phyloP scores from a whole-genome alignment of 371 early-diverging fungal species.

The Cokeromyces recurvatus region DNA sequence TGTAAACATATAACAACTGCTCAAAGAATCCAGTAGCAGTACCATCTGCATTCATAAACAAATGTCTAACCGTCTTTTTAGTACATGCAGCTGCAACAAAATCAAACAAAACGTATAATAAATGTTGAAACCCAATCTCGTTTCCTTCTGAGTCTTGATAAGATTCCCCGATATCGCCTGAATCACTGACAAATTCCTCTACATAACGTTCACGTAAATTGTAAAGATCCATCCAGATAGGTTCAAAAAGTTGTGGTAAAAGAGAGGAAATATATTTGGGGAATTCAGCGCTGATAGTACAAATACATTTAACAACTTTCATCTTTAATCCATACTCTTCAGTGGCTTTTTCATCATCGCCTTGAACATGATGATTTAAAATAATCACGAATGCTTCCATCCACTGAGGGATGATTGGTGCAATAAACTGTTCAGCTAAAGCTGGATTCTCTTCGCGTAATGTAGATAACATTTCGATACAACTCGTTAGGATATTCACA shows the following conservation, averaged over 20 bases:
- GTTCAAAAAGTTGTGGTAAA: conserved; percentile 50
- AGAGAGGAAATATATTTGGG: conserved; percentile 52
- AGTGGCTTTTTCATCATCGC: conserved; percentile 38
- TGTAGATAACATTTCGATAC: conserved; percentile 75
- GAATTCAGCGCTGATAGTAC: conserved; percentile 55
- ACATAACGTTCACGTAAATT: conserved; percentile 54
- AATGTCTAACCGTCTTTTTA: conserved; percentile 44
- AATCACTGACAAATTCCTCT: conserved; percentile 53
- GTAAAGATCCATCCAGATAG: conserved; percentile 64
- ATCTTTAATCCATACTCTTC: conserved; percentile 68
- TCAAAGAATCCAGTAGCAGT: conserved; percentile 49
- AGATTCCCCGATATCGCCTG: conserved; percentile 44
- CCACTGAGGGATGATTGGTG: conserved; percentile 79
- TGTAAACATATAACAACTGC: conserved; percentile 55
- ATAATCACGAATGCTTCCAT: conserved; percentile 62
- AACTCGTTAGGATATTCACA: conserved; percentile 76
- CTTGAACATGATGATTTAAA: conserved; percentile 53
- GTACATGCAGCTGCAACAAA: conserved; percentile 57
- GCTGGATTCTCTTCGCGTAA: conserved; percentile 73
- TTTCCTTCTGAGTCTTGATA: conserved; percentile 79
- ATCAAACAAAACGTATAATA: conserved; percentile 70
- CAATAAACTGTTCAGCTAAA: conserved; percentile 63
- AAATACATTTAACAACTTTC: conserved; percentile 68
- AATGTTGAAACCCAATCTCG: conserved; percentile 63
- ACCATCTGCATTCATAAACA: conserved; percentile 39